Evolutionary conservation across 2,329 filamentous ascomycete genomes (phyloP).

Genomic region (Exophiala sp.): DNA sequence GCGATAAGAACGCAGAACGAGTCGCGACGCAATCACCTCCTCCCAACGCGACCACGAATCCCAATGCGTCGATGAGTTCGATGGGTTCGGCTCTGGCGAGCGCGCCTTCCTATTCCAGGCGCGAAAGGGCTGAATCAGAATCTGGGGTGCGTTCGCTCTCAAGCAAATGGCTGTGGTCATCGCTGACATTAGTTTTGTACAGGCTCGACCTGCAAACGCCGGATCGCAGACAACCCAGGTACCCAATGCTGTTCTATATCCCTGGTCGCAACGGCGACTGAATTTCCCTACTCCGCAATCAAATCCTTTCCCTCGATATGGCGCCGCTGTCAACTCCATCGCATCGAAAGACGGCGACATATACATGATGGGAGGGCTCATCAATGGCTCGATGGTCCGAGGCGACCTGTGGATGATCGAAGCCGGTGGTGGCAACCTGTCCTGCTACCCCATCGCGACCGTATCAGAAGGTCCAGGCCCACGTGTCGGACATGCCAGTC

Average conservation of each 20-base stretch:
- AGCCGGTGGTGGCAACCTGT: conserved; percentile 70
- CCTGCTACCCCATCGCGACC: conserved; percentile 85
- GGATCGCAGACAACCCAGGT: conserved; percentile 50
- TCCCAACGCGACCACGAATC: conserved; percentile 19
- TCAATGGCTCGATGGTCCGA: conserved; percentile 91
- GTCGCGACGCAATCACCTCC: conserved; percentile 22
- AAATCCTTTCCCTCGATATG: conserved; percentile 92
- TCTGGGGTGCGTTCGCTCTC: conserved; percentile 44
- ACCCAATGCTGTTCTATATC: conserved; percentile 77
- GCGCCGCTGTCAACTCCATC: conserved; percentile 85
- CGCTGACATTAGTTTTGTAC: conserved; percentile 12
- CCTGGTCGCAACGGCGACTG: conserved; percentile 86
- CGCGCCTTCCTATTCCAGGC: conserved; percentile 35
- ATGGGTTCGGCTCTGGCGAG: conserved; percentile 18
- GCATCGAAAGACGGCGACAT: conserved; percentile 96
- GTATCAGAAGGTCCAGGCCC: conserved; percentile 92
- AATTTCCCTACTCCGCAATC: conserved; percentile 76
- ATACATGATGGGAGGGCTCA: conserved; percentile 94
- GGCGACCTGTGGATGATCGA: conserved; percentile 98
- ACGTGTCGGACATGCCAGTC: conserved; percentile 85
- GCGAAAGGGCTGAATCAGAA: conserved; percentile 52
- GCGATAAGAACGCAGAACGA: conserved; percentile 20
- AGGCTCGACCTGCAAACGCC: conserved; percentile 22
- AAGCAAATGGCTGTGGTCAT: neutral
- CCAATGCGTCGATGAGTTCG: conserved; percentile 23